Evolutionary conservation across 129 eudicot genomes (phyloP).

Genomic region (Helichrysum umbraculigerum): DNA sequence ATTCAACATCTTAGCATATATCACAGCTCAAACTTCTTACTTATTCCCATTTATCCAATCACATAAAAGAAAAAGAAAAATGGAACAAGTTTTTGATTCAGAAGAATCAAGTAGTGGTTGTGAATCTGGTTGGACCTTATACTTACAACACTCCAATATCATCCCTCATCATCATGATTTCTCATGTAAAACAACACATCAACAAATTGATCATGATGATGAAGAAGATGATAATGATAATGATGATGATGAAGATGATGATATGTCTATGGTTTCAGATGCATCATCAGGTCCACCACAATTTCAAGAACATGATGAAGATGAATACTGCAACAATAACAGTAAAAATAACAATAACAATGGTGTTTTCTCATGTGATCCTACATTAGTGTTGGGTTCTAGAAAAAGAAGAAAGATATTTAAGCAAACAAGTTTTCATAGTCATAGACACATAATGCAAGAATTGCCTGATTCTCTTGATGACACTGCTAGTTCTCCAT

Average conservation of each 20-base stretch:
- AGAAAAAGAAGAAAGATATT: constrained; percentile 22
- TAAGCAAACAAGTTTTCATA: constrained; percentile 26
- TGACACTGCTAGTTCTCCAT: constrained; percentile 88
- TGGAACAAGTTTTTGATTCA: constrained; percentile 47
- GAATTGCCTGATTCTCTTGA: constrained; percentile 53
- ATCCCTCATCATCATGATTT: constrained; percentile 28
- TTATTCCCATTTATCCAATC: constrained; percentile 15
- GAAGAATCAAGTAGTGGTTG: constrained; percentile 64
- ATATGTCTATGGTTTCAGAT: constrained; percentile 84
- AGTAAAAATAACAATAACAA: neutral
- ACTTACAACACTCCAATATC: constrained; percentile 58
- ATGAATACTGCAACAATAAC: constrained; percentile 10
- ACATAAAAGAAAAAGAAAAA: constrained; percentile 9
- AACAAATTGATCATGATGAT: constrained; percentile 33
- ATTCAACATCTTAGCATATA: neutral
- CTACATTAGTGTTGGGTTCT: neutral
- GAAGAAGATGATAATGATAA: constrained; percentile 46
- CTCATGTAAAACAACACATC: constrained; percentile 13
- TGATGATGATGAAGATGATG: constrained; percentile 53
- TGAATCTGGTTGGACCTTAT: constrained; percentile 92
- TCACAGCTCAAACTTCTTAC: neutral
- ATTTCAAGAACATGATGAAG: constrained; percentile 46
- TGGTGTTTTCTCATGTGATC: constrained; percentile 24
- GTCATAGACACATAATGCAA: constrained; percentile 33
- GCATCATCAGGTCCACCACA: constrained; percentile 92